Evolutionary conservation across 164 flowering plant genomes (phyloP), one percentile per base, ranked within the genome.

Genomic region (Santalum album): DNA sequence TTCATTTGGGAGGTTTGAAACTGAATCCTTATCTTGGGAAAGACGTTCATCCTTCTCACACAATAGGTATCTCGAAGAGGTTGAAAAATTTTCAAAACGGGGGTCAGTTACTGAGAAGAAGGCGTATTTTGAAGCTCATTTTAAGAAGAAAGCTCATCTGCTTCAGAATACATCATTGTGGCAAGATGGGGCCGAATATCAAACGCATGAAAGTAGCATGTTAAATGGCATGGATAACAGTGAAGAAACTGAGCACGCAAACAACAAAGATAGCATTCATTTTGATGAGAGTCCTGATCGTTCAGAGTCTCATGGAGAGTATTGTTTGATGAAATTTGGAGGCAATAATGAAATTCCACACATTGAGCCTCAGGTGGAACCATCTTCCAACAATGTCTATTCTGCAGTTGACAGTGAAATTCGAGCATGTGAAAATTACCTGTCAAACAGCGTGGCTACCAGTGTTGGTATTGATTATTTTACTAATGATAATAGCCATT

Each of bases 121-220:
- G 64, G 97, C 95, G 22, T 83, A 84, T 65, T 87, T 90, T 65
- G 97, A 87, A 62, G 97, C 92, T 51, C 88, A 83, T 60, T 84
- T 84, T 54, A 86, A 64, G 75, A 84, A 68, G 68, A 89, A 77
- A 68, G 83, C 77, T 36, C 76, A 81, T 59, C 64, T 67, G 25
- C 60, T 54, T 12, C 84, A 68, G 38, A 61, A 57, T 58, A 69
- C 74, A 59, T 57, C 75, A 1, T 80, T 60, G 44, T 40, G 58
- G 50, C 77, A 74, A 39, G 56, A 57, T 60, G 77, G 69, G 16
- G 1, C 42, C 9, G 42, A 38, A 38, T 38, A 10, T 14, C 14
- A 38, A 38, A 38, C 17, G 42, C 14, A 15, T 38, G 42, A 38
- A 38, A 9, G 17, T 15, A 38, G 14, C 14, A 14, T 38, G 42